A percentile compares a stretch with the other conserved stretches of the same genome.
Conservation (phyloP, 108 stramenopile genomes). For the Nitzschia inconspicua region DNA sequence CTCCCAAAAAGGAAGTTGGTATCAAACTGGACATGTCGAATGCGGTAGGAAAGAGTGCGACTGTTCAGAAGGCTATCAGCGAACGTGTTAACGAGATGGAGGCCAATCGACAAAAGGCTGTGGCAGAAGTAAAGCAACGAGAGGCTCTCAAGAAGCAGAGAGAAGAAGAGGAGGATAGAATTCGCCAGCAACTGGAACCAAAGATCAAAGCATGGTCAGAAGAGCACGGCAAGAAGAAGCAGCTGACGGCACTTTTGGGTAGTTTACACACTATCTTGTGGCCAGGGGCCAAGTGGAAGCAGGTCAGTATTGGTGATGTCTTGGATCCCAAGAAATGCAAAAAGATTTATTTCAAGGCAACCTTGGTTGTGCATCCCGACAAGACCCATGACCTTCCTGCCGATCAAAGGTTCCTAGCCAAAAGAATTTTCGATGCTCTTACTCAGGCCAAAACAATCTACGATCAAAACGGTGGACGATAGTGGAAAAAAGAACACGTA, state of each 20-base stretch:
- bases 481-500: too few relatives aligned
- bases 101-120: constrained; percentile 63
- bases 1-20: constrained; percentile 47
- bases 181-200: constrained; percentile 74
- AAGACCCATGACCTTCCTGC: constrained; percentile 80
- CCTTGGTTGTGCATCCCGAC: constrained; percentile 94
- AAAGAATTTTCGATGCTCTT: constrained; percentile 90
- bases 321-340: constrained; percentile 90
- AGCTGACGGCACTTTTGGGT: constrained; percentile 91
- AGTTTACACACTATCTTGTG: constrained; percentile 95
- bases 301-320: constrained; percentile 88
- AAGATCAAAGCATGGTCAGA: constrained; percentile 85
- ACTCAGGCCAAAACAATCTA: constrained; percentile 87
- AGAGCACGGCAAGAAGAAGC: constrained; percentile 94
- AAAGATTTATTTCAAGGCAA: constrained; percentile 84
- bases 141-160: constrained; percentile 54
- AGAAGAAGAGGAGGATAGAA: constrained; percentile 74
- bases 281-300: constrained; percentile 88
- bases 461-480: constrained; percentile 31
- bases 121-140: constrained; percentile 62
- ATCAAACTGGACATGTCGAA: constrained; percentile 67
- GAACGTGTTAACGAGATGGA: constrained; percentile 78
- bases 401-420: constrained; percentile 92
- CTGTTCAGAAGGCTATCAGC: constrained; percentile 62
- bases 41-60: constrained; percentile 65